Conservation (phyloP, 371 early-diverging fungal genomes). For the Apophysomyces elegans region DNA sequence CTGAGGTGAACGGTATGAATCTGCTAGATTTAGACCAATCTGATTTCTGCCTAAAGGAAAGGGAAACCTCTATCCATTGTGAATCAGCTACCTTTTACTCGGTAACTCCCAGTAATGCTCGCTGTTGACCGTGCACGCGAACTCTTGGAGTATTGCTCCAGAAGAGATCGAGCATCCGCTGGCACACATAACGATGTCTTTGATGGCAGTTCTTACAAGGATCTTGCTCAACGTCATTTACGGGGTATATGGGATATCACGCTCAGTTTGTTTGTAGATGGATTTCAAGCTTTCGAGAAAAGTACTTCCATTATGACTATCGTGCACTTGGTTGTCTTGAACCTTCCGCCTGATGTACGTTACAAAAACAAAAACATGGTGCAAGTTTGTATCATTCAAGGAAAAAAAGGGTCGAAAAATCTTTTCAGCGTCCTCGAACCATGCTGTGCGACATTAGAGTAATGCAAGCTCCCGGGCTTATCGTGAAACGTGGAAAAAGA, state of each 20-base stretch:
- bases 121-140: not conserved
- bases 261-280: not conserved
- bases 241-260: not conserved
- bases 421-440: constrained; percentile 1
- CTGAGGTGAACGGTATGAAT: not conserved
- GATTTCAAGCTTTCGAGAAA: not conserved
- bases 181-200: not conserved
- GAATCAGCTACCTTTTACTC: not conserved
- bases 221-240: not conserved
- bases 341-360: constrained; percentile 9
- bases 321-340: constrained; percentile 5
- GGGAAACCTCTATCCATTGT: not conserved
- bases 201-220: not conserved
- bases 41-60: not conserved
- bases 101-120: not conserved
- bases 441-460: not conserved
- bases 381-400: not conserved
- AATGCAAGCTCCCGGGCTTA: not conserved
- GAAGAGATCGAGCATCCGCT: not conserved
- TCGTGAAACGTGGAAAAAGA: not conserved
- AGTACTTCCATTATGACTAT: not conserved
- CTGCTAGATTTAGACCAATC: not conserved
- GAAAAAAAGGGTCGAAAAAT: not conserved
- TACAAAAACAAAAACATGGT: not conserved
- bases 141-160: not conserved